phyloP scores from a whole-genome alignment of 306 rosid genomes.

The Prosopis cineraria region DNA sequence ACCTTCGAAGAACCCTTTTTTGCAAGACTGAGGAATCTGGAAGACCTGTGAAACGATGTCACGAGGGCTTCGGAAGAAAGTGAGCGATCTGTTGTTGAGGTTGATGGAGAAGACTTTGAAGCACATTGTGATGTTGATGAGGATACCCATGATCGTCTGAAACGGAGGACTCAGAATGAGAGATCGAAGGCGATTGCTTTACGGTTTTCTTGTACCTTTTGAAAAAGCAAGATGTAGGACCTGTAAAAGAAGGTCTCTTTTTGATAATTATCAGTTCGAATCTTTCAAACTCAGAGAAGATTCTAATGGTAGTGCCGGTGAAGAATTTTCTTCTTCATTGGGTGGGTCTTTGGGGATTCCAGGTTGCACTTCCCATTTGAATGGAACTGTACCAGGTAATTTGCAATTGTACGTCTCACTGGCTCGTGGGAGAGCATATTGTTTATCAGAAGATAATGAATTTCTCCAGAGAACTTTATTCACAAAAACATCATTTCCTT shows the following conservation, averaged over 20 bases:
- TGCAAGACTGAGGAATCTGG: neutral
- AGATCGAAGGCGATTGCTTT: neutral
- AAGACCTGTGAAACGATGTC: neutral
- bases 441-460: neutral
- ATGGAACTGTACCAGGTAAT: conserved; percentile 17
- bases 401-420: neutral
- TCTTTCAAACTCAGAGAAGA: neutral
- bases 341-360: conserved; percentile 24
- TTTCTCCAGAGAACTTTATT: neutral
- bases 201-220: neutral
- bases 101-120: conserved; percentile 8
- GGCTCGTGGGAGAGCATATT: neutral
- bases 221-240: neutral
- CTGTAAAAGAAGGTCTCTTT: neutral
- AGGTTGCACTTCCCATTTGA: conserved; percentile 36
- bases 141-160: neutral
- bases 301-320: neutral
- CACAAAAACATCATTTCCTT: conserved; percentile 11
- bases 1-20: neutral
- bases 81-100: neutral
- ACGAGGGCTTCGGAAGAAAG: neutral
- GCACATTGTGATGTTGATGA: neutral
- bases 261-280: neutral
- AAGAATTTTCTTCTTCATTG: neutral
- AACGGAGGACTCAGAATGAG: neutral